A percentile compares a stretch with the other conserved stretches of the same genome.
These are phyloP conservation scores for Aspergillus aculeatus DNA, from an alignment of 2,329 filamentous ascomycete species.

Conservation along the genomic window DNA sequence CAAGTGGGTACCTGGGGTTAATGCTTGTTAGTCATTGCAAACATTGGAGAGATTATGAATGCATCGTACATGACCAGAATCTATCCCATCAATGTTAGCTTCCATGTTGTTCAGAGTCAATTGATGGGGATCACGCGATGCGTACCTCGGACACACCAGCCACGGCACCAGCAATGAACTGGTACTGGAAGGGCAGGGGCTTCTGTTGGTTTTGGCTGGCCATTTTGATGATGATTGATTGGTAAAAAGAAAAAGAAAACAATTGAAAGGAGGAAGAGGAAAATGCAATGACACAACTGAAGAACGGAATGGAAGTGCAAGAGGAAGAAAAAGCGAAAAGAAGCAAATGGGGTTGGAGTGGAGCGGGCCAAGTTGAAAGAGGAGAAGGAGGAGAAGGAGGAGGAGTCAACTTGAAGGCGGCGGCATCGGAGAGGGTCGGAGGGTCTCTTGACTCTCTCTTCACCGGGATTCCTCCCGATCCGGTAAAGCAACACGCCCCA, in stretches of 20 bases:
- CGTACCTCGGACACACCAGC: slow-evolving; percentile 95
- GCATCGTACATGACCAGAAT: slow-evolving; percentile 77
- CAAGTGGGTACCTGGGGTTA: slow-evolving; percentile 84
- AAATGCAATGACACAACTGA: too few relatives aligned
- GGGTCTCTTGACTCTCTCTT: background rate
- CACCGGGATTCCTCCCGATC: slow-evolving; percentile 10
- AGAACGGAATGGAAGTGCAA: background rate
- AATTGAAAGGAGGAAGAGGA: background rate
- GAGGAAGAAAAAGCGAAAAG: slow-evolving; percentile 5
- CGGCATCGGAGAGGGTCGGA: slow-evolving; percentile 13
- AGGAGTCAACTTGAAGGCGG: background rate
- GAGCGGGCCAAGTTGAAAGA: too few relatives aligned
- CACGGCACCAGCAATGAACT: slow-evolving; percentile 93
- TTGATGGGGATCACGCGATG: slow-evolving; percentile 19
- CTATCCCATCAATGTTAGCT: slow-evolving; percentile 45
- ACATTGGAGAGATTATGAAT: background rate
- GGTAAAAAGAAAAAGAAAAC: background rate
- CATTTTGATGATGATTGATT: slow-evolving; percentile 55
- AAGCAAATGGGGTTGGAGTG: background rate
- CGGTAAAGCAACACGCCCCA: slow-evolving; percentile 8
- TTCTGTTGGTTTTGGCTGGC: slow-evolving; percentile 60
- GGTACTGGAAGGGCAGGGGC: slow-evolving; percentile 88
- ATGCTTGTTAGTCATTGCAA: background rate
- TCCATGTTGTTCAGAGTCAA: slow-evolving; percentile 17
- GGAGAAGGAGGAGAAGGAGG: slow-evolving; percentile 7